A percentile compares a stretch with the other conserved stretches of the same genome.
Conservation (phyloP, 1,284 basidiomycete species). For the Afroboletus lepidellus region DNA sequence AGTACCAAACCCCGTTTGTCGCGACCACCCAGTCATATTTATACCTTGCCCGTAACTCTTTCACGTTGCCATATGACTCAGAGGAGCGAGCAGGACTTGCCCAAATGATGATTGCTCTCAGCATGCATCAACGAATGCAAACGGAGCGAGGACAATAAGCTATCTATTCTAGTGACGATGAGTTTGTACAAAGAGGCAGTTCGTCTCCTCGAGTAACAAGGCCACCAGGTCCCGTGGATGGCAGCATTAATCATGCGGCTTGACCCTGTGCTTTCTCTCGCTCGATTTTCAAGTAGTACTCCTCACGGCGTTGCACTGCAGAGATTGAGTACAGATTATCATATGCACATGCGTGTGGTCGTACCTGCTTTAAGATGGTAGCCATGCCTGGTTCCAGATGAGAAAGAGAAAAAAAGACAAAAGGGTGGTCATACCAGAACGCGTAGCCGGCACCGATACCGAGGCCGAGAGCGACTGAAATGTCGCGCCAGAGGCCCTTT, state of each 20-base stretch:
- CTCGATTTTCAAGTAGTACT: conserved; percentile 82
- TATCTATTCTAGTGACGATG: conserved; percentile 15
- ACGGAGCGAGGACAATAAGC: conserved; percentile 7
- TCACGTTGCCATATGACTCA: neutral
- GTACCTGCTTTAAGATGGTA: conserved; percentile 70
- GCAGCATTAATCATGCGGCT: conserved; percentile 7
- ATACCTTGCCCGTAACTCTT: conserved; percentile 19
- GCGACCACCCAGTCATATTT: conserved; percentile 25
- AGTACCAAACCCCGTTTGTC: neutral
- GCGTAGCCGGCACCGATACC: conserved; percentile 69
- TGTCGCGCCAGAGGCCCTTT: conserved; percentile 82
- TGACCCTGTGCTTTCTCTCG: conserved; percentile 41
- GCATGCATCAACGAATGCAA: conserved; percentile 12
- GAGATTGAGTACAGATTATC: conserved; percentile 17
- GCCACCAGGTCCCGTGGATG: neutral
- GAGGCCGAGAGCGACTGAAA: conserved; percentile 69
- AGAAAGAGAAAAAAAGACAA: conserved; percentile 15
- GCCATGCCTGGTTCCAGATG: conserved; percentile 63
- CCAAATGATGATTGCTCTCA: neutral
- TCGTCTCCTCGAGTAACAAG: neutral
- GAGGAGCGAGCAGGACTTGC: neutral
- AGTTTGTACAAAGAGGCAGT: conserved; percentile 11
- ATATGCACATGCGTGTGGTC: conserved; percentile 30
- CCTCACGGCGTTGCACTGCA: conserved; percentile 76
- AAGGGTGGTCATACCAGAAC: conserved; percentile 63